Base-by-base conservation (phyloP, 371 early-diverging fungal genomes). In the Basidiobolus meristosporus region DNA sequence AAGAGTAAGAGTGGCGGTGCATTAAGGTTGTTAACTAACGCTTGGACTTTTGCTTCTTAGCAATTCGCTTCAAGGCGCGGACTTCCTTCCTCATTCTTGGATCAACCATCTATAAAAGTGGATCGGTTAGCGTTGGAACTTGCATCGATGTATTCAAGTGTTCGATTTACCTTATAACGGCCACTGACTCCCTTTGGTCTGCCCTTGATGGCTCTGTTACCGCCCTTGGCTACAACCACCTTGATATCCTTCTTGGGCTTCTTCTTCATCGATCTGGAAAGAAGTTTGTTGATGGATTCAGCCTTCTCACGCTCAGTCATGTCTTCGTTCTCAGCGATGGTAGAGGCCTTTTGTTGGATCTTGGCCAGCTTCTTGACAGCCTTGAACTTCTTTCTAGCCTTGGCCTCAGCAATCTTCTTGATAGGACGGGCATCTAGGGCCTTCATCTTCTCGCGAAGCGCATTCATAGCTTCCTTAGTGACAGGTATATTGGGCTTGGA, bases 321-420 rank as follows among this genome's bases (percentile, higher is more conserved):
- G 46, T 90, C 91, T 28, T 76, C 77, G 52, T 82, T 81, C 12
- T 87, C 83, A 39, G 73, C 81, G 43, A 92, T 72, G 36, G 68
- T 70, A 35, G 73, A 71, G 10, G 93, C 86, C 65, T 92, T 91
- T 70, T 83, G 80, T 51, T 77, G 72, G 37, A 89, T 63, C 54
- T 82, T 82, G 35, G 73, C 72, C 34, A 90, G 36, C 38, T 75
- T 72, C 50, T 75, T 69, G 20, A 70, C 62, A 0, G 71, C 67
- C 54, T 68, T 59, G 46, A 38, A 60, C 77, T 90, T 86, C 70
- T 95, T 91, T 43, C 98, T 71, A 29, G 86, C 89, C 68, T 91
- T 93, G 38, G 98, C 96, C 63, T 97, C 98, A n/a, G 84, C 86
- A 23, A 95, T 80, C 75, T 95, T 97, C 59, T 95, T 95, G 59